Conservation (phyloP, 257 asterid species). For the Catharanthus roseus region DNA sequence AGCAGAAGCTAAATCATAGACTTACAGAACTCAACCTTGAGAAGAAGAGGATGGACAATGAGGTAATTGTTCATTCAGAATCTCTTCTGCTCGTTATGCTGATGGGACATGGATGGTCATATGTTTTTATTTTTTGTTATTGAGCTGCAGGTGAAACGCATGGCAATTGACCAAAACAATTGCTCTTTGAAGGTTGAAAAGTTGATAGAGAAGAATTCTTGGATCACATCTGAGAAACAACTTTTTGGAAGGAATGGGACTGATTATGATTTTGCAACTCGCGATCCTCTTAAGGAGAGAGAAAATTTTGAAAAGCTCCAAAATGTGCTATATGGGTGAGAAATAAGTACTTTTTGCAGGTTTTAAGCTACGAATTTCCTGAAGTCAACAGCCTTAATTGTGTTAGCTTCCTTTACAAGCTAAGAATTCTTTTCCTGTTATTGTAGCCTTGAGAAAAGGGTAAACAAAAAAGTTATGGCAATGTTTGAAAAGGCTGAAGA, state of each 20-base stretch:
- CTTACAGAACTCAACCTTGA: constrained; percentile 73
- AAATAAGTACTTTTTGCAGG: constrained; percentile 6
- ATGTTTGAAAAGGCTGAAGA: constrained; percentile 99
- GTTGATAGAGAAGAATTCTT: constrained; percentile 79
- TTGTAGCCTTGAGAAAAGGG: constrained; percentile 93
- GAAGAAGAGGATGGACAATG: constrained; percentile 91
- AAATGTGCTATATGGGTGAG: constrained; percentile 88
- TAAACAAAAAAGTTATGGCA: constrained; percentile 92
- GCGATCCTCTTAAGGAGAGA: constrained; percentile 66
- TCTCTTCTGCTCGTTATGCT: constrained; percentile 5
- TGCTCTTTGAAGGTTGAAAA: constrained; percentile 78
- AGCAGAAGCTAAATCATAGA: constrained; percentile 57
- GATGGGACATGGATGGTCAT: constrained; percentile 5
- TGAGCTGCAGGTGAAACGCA: constrained; percentile 61
- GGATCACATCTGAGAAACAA: constrained; percentile 94
- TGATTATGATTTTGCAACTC: constrained; percentile 84
- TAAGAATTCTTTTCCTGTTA: constrained; percentile 13
- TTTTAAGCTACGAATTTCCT: not conserved
- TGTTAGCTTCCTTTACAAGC: not conserved
- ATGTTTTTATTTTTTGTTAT: constrained; percentile 8
- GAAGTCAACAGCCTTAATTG: not conserved
- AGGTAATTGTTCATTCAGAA: constrained; percentile 35
- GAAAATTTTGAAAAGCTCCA: constrained; percentile 71
- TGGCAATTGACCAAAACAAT: constrained; percentile 88
- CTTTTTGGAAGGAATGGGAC: constrained; percentile 86